Evolutionary conservation across 192 early-diverging fungal genomes (phyloP).

Genomic region (Obelidium mucronatum): DNA sequence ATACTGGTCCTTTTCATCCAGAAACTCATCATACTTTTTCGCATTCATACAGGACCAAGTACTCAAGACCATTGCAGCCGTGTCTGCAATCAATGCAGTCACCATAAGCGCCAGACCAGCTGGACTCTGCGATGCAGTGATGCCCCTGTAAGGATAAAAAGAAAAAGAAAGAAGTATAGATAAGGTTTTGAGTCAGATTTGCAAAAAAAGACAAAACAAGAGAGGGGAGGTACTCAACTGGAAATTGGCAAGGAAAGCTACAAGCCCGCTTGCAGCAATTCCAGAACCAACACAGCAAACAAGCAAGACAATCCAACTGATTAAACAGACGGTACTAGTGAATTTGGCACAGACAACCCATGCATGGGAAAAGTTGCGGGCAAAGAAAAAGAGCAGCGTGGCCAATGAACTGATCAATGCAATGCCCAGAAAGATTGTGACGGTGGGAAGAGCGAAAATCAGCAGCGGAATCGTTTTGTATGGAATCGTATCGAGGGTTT

Average conservation of each 20-base stretch:
- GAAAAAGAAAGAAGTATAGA: background rate
- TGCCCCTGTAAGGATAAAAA: background rate
- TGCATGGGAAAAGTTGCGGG: background rate
- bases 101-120: background rate
- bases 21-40: background rate
- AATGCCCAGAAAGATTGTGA: conserved; percentile 7
- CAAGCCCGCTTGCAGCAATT: background rate
- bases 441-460: conserved; percentile 28
- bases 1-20: background rate
- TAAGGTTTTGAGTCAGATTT: too few species aligned
- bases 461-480: conserved; percentile 30
- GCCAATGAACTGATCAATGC: background rate
- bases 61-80: conserved; percentile 9
- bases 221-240: too few species aligned
- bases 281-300: background rate
- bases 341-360: conserved; percentile 33
- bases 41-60: conserved; percentile 6
- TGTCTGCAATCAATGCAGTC: background rate
- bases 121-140: background rate
- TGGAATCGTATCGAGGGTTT: conserved; percentile 16
- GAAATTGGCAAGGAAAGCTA: background rate
- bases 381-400: background rate
- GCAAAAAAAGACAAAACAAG: too few species aligned
- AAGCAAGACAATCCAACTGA: background rate
- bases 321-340: background rate